Percentiles rank a stretch among this genome's conserved stretches.
Conservation (phyloP, 2,329 filamentous ascomycete species). For the Aspergillus pseudotamarii region DNA sequence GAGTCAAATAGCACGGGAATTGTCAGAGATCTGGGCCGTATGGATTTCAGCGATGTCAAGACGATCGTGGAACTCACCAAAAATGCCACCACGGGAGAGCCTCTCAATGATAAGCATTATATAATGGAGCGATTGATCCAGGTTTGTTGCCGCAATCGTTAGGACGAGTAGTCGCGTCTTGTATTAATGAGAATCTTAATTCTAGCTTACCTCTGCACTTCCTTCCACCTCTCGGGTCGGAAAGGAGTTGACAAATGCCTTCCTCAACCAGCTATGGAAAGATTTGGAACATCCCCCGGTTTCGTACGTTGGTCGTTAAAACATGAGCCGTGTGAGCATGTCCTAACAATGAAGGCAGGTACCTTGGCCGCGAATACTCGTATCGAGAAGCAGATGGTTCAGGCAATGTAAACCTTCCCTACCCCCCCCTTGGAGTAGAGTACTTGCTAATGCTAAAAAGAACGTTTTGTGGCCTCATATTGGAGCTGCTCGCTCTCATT, state of each 20-base stretch:
- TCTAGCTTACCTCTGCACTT: constrained; percentile 41
- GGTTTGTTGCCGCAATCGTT: constrained; percentile 25
- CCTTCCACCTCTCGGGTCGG: constrained; percentile 39
- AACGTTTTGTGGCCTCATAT: constrained; percentile 66
- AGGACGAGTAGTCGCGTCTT: neutral
- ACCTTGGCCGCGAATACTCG: constrained; percentile 39
- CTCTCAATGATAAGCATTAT: constrained; percentile 64
- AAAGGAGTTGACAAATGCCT: constrained; percentile 50
- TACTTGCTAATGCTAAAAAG: constrained; percentile 36
- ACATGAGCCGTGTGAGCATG: neutral
- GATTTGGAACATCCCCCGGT: constrained; percentile 59
- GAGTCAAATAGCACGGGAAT: constrained; percentile 38
- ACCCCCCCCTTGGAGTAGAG: constrained; percentile 23
- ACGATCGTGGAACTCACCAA: constrained; percentile 45
- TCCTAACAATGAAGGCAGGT: constrained; percentile 33
- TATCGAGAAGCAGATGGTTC: constrained; percentile 43
- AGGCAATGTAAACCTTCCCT: constrained; percentile 38
- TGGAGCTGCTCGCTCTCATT: constrained; percentile 67
- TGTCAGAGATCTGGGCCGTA: constrained; percentile 49
- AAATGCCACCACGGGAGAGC: constrained; percentile 51
- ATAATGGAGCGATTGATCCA: constrained; percentile 62
- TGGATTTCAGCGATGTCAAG: constrained; percentile 51
- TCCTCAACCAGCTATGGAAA: constrained; percentile 58
- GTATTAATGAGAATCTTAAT: constrained; percentile 5
- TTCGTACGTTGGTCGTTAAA: constrained; percentile 40